Conservation (phyloP, 2,329 filamentous ascomycete species). For the Thelonectria discophora region DNA sequence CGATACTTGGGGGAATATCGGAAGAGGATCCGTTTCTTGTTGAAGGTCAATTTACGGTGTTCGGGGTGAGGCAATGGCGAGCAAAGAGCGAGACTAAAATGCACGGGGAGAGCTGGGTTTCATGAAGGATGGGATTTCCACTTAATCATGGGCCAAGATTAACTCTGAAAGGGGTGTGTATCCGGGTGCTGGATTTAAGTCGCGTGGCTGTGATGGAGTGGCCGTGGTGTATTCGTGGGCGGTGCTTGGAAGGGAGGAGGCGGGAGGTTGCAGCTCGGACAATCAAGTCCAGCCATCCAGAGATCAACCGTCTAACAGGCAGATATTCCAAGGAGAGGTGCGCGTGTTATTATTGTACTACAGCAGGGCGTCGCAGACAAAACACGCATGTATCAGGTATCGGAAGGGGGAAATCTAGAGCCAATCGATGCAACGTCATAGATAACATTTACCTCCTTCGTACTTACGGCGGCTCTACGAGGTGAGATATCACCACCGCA, state of each 20-base stretch:
- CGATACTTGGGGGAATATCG: not conserved
- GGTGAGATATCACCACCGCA: not conserved
- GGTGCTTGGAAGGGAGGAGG: not conserved
- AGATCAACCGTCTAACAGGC: not conserved
- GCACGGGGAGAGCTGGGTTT: slow-evolving; percentile 2
- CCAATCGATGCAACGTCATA: not conserved
- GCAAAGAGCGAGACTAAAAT: slow-evolving; percentile 18
- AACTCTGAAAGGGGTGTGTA: slow-evolving; percentile 12
- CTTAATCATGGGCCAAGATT: slow-evolving; percentile 10
- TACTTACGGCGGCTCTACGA: not conserved
- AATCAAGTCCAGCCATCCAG: slow-evolving; percentile 18
- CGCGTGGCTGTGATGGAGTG: not conserved
- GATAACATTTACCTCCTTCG: not conserved
- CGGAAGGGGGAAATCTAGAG: not conserved
- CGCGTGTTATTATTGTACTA: not conserved
- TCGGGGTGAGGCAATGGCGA: slow-evolving; percentile 11
- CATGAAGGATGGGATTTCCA: slow-evolving; percentile 7
- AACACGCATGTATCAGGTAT: not conserved
- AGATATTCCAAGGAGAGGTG: not conserved
- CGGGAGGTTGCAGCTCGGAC: slow-evolving; percentile 3
- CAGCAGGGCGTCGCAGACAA: not conserved
- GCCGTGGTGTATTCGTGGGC: not conserved
- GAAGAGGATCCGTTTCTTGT: not conserved
- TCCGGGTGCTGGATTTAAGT: slow-evolving; percentile 5
- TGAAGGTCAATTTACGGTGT: slow-evolving; percentile 3